phyloP scores from a whole-genome alignment of 306 rosid genomes.

The Dalbergia oliveri region DNA sequence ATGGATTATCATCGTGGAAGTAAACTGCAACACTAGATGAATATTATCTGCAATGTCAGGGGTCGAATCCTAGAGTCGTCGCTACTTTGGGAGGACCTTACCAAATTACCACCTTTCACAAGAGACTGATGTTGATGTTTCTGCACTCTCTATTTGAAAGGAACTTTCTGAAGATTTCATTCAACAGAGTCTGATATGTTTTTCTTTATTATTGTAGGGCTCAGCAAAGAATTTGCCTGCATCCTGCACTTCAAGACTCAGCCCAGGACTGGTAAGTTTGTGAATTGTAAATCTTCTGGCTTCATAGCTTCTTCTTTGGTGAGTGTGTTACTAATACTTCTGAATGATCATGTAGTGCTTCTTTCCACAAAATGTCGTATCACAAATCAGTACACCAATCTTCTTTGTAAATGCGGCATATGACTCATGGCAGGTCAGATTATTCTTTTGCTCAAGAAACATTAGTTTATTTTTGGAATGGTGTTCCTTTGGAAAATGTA shows the following conservation, averaged over 20 bases:
- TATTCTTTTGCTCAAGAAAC: constrained; percentile 12
- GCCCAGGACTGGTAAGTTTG: constrained; percentile 75
- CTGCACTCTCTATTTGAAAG: neutral
- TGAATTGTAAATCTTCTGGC: constrained; percentile 1
- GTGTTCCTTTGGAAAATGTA: neutral
- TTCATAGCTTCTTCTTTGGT: neutral
- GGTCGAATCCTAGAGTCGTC: too few relatives aligned
- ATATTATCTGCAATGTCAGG: too few relatives aligned
- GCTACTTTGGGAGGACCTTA: too few relatives aligned
- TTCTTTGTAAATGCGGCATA: constrained; percentile 94
- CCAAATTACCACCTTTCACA: neutral
- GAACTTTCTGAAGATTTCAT: constrained; percentile 24
- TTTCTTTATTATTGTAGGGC: constrained; percentile 53
- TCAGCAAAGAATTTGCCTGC: constrained; percentile 75
- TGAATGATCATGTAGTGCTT: constrained; percentile 71
- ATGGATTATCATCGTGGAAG: too few relatives aligned
- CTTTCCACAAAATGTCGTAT: constrained; percentile 79
- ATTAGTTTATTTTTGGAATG: constrained; percentile 3
- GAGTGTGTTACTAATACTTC: constrained; percentile 25
- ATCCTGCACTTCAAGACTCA: constrained; percentile 77
- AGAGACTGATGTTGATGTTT: neutral
- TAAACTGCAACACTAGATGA: too few relatives aligned
- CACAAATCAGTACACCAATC: constrained; percentile 75
- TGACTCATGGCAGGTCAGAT: constrained; percentile 97
- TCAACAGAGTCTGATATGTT: neutral